phyloP scores from a whole-genome alignment of 2,329 filamentous ascomycete species.

The Nannizziopsis barbatae region DNA sequence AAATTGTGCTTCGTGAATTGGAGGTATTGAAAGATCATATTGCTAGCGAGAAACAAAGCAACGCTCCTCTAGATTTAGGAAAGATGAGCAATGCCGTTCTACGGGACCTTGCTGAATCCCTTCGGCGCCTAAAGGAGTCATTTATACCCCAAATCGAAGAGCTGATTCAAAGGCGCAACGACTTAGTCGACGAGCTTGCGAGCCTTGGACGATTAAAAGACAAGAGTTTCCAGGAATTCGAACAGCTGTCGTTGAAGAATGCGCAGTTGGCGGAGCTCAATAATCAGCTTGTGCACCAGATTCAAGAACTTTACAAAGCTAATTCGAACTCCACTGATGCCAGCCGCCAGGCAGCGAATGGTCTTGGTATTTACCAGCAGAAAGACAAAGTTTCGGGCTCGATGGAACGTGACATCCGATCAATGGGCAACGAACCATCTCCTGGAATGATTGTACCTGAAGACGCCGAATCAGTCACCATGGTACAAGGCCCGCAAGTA shows the following conservation, averaged over 20 bases:
- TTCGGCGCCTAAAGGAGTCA: conserved; percentile 66
- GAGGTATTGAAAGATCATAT: conserved; percentile 83
- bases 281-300: conserved; percentile 86
- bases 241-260: conserved; percentile 88
- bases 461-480: conserved; percentile 50
- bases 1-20: conserved; percentile 87
- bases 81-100: conserved; percentile 54
- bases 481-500: conserved; percentile 70
- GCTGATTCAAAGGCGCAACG: conserved; percentile 76
- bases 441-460: conserved; percentile 48
- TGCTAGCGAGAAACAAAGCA: conserved; percentile 71
- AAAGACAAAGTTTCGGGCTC: conserved; percentile 42
- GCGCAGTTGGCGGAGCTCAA: conserved; percentile 89
- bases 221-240: conserved; percentile 87
- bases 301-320: conserved; percentile 83
- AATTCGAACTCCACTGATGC: conserved; percentile 44
- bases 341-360: conserved; percentile 31
- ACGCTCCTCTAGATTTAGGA: conserved; percentile 65
- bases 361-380: conserved; percentile 52
- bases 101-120: conserved; percentile 50
- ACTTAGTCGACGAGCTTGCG: conserved; percentile 72
- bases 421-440: conserved; percentile 41
- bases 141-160: conserved; percentile 66
- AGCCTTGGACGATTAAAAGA: conserved; percentile 77
- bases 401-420: conserved; percentile 35